A percentile compares a stretch with the other conserved stretches of the same genome.
Conservation (phyloP, 805 yeast genomes). For the Cyberlindnera japonica region DNA sequence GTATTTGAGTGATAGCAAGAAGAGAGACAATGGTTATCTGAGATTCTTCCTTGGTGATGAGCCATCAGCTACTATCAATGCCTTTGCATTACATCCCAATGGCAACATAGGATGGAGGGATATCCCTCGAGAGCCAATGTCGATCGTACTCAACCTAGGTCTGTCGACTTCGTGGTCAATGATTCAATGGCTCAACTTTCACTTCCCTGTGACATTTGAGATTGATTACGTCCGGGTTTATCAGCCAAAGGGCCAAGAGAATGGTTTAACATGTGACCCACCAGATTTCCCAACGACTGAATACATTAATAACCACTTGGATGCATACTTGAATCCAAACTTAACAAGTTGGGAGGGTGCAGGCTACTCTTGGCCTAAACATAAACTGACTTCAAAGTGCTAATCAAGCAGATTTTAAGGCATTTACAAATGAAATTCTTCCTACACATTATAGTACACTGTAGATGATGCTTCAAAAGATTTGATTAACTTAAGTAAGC, state of each 20-base stretch:
- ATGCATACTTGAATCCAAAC: conserved; percentile 42
- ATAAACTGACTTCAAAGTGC: conserved; percentile 28
- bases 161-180: conserved; percentile 48
- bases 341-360: conserved; percentile 41
- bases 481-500: too few species aligned
- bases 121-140: conserved; percentile 49
- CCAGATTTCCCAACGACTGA: conserved; percentile 41
- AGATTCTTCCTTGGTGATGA: conserved; percentile 45
- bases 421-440: too few species aligned
- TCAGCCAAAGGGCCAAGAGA: conserved; percentile 39
- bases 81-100: conserved; percentile 43
- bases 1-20: conserved; percentile 35
- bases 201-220: conserved; percentile 41
- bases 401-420: too few species aligned
- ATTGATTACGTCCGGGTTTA: conserved; percentile 47
- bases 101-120: conserved; percentile 49
- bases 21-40: conserved; percentile 20
- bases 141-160: conserved; percentile 46
- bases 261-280: conserved; percentile 46
- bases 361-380: conserved; percentile 42
- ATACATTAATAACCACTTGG: conserved; percentile 39
- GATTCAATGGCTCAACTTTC: conserved; percentile 44
- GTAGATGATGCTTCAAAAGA: too few species aligned
- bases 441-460: too few species aligned
- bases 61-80: conserved; percentile 43